phyloP scores from a whole-genome alignment of 768 basidiomycete species.

The Collybiopsis confluens region DNA sequence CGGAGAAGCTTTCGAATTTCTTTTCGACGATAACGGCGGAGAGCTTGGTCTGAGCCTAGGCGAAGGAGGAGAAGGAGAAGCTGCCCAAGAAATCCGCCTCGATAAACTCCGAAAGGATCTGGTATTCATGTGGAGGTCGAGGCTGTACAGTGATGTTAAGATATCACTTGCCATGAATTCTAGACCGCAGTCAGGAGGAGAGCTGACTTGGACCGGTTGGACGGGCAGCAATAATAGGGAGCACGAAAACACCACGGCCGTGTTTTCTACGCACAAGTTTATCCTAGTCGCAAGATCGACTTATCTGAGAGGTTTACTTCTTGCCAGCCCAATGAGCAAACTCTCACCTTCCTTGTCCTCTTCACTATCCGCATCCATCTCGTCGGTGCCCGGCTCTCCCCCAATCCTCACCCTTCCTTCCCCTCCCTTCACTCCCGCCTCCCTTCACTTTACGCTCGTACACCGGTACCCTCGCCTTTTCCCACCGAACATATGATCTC shows the following conservation, averaged over 20 bases:
- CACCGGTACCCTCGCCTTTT: slow-evolving; percentile 90
- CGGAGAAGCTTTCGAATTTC: slow-evolving; percentile 82
- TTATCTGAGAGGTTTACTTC: slow-evolving; percentile 66
- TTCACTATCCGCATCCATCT: slow-evolving; percentile 19
- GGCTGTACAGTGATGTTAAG: slow-evolving; percentile 74
- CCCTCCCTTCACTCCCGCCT: slow-evolving; percentile 37
- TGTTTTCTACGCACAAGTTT: slow-evolving; percentile 92
- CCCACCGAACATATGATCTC: slow-evolving; percentile 89
- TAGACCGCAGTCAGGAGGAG: slow-evolving; percentile 35
- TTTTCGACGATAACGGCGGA: slow-evolving; percentile 72
- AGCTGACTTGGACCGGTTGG: background rate
- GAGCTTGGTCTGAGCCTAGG: slow-evolving; percentile 38
- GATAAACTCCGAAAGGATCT: slow-evolving; percentile 65
- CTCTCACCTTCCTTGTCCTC: slow-evolving; percentile 34
- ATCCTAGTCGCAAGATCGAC: slow-evolving; percentile 85
- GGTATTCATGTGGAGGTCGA: slow-evolving; percentile 75
- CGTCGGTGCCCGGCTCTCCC: slow-evolving; percentile 19
- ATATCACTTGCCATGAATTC: slow-evolving; percentile 73
- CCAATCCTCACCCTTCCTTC: slow-evolving; percentile 72
- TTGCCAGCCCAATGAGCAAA: slow-evolving; percentile 48
- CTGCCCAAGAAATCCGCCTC: slow-evolving; percentile 41
- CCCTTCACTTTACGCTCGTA: slow-evolving; percentile 93
- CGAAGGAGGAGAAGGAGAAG: slow-evolving; percentile 31
- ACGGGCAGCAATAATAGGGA: slow-evolving; percentile 24
- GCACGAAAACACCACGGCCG: slow-evolving; percentile 68